Conservation (phyloP, 169 alveolate genomes). For the Eimeria necatrix region DNA sequence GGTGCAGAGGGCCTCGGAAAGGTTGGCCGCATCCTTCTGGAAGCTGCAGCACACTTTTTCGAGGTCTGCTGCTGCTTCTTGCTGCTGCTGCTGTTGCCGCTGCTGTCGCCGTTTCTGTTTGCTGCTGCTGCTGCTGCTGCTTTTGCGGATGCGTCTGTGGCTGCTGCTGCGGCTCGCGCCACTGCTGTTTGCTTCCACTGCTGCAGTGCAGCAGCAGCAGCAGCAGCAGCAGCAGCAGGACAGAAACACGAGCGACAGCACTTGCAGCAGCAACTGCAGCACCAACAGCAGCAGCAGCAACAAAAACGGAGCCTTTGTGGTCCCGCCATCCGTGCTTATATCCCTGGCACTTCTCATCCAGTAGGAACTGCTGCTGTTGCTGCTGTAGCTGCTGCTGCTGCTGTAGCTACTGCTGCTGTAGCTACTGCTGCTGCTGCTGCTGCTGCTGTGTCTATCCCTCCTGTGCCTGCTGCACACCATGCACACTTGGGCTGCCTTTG, state of each 20-base stretch:
- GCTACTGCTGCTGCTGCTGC: background rate
- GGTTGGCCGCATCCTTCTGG: background rate
- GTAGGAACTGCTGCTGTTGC: conserved; percentile 16
- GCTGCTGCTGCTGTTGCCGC: background rate
- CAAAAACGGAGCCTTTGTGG: conserved; percentile 31
- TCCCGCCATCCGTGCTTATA: conserved; percentile 40
- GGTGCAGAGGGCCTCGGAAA: background rate
- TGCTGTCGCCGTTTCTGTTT: background rate
- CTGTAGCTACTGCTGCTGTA: background rate
- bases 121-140: background rate
- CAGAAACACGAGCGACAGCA: background rate
- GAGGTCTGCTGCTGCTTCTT: background rate
- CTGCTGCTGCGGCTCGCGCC: conserved; percentile 1
- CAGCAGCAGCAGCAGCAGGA: conserved; percentile 55
- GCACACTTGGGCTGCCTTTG: background rate
- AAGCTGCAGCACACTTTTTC: background rate
- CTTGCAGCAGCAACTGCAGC: background rate
- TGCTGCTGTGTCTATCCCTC: background rate
- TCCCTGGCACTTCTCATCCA: conserved; percentile 15
- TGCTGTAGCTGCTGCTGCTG: conserved; percentile 16
- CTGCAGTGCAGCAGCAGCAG: background rate
- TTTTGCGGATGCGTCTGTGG: too few relatives aligned
- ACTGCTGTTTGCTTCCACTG: background rate
- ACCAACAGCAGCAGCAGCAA: conserved; percentile 49
- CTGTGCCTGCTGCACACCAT: background rate